Evolutionary conservation across 495 filamentous ascomycete genomes (phyloP), one percentile per base, ranked within the genome.

Genomic region (Lepidopterella palustris): DNA sequence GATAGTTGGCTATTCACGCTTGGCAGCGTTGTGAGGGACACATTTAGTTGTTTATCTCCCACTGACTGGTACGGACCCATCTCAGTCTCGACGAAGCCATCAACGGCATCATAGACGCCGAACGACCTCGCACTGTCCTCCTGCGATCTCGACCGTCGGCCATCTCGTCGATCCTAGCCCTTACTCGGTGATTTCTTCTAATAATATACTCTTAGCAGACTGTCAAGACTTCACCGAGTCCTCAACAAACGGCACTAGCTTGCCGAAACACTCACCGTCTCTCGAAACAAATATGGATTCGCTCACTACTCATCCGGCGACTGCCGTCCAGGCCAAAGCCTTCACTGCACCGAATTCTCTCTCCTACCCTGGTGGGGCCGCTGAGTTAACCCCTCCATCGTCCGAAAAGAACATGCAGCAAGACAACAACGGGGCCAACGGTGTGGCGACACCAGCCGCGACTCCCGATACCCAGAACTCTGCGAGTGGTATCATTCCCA

Each of bases 21-120:
- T 55, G 53, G 51, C 55, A 63, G 58, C 61, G 60, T 63, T 67
- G 70, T 72, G 85, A 90, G 91, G 89, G 92, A 96, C 86, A 90
- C 92, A 96, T 97, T 97, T 74, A 85, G 68, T 97, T 96, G 92
- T 95, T 88, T 80, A 88, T 96, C 91, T 96, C 90, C 88, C 84
- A 78, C 78, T 78, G 73, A 81, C 78, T 35, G 84, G 87, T 89
- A 88, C 84, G 88, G 72, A 60, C 57, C 59, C 50, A 31, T 18
- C 55, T 52, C 55, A 45, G 49, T 55, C 39, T 26, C 53, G 15
- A 45, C 42, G 53, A 58, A 26, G 39, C 51, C 32, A 24, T 25
- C 53, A 27, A 40, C 45, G 18, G 32, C 53, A 21, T 25, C 50
- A 50, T 48, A 39, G 25, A 21, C 45, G 45, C 29, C 42, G 45